A percentile compares a stretch with the other conserved stretches of the same genome.
These are phyloP conservation scores for Prunus padus DNA, from an alignment of 306 rosid genomes.

Conservation along the genomic window DNA sequence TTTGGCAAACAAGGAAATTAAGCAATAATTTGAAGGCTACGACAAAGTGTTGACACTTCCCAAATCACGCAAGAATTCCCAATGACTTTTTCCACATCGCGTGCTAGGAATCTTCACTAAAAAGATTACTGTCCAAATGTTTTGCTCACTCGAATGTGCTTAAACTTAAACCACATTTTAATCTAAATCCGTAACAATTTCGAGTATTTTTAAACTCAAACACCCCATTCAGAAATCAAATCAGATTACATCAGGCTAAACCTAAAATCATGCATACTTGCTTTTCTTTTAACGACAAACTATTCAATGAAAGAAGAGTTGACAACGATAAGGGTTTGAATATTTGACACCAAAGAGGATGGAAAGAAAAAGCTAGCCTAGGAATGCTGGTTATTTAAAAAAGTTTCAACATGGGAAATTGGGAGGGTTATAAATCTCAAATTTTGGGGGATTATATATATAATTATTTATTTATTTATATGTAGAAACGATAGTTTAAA, in stretches of 20 bases:
- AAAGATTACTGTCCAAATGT: no score
- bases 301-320: no score
- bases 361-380: background rate
- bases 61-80: background rate
- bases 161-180: no score
- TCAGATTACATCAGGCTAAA: background rate
- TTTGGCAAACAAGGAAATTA: background rate
- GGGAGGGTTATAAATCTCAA: no score
- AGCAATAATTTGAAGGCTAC: background rate
- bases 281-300: background rate
- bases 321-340: no score
- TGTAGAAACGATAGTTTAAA: accelerated
- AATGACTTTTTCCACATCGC: background rate
- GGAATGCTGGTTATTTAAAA: no score
- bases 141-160: no score
- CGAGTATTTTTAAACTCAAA: background rate
- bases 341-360: background rate
- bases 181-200: no score
- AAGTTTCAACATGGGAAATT: no score
- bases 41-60: background rate
- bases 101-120: no score
- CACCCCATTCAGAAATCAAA: background rate
- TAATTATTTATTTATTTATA: no score
- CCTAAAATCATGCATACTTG: background rate
- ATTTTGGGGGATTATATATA: no score